A percentile compares a stretch with the other conserved stretches of the same genome.
These are phyloP conservation scores for Eleusine indica DNA, from an alignment of 176 grass and related monocot genomes.

Conservation along the genomic window DNA sequence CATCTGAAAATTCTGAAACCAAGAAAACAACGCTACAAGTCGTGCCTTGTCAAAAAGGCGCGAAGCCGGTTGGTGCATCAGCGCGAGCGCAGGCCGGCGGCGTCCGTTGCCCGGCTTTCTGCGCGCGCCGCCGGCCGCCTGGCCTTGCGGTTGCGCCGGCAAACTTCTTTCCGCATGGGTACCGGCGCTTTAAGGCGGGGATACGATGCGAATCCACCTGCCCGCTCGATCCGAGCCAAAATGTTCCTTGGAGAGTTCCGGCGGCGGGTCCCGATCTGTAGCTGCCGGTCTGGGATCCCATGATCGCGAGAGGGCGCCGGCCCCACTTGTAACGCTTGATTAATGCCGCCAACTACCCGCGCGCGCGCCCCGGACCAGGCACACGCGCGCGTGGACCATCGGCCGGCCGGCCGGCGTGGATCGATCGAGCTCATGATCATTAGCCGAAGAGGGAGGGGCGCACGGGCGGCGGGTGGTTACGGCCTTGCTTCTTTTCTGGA, in stretches of 20 bases:
- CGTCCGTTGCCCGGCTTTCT: not conserved
- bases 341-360: slow-evolving; percentile 27
- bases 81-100: too few relatives aligned
- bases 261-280: not conserved
- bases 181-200: slow-evolving; percentile 17
- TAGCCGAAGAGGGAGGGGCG: not conserved
- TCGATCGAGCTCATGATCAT: not conserved
- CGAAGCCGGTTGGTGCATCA: too few relatives aligned
- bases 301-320: slow-evolving; percentile 11
- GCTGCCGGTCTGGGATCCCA: slow-evolving; percentile 23
- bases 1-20: not conserved
- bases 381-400: slow-evolving; percentile 31
- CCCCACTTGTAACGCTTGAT: slow-evolving; percentile 13
- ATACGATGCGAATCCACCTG: not conserved
- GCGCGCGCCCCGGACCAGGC: not conserved
- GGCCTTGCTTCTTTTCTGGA: not conserved
- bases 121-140: not conserved
- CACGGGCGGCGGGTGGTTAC: slow-evolving; percentile 2
- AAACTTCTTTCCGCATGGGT: slow-evolving; percentile 8
- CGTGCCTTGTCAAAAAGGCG: too few relatives aligned
- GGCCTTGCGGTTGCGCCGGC: not conserved
- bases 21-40: not conserved
- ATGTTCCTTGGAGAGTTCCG: not conserved
- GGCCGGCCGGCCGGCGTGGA: not conserved
- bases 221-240: not conserved